Evolutionary conservation across 345 rosid genomes (phyloP).

Genomic region (Arabis hirsuta): DNA sequence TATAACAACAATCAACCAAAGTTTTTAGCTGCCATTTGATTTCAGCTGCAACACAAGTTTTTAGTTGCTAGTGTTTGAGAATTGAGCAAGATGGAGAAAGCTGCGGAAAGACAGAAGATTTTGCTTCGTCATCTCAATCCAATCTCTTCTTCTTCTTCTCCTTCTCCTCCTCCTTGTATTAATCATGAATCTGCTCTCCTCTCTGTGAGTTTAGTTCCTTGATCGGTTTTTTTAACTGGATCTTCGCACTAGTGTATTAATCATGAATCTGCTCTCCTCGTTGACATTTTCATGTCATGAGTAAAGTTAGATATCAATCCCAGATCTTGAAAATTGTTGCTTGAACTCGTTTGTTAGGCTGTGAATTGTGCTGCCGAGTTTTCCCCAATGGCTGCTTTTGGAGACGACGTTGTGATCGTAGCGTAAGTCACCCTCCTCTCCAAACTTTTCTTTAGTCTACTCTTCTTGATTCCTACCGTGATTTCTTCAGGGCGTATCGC

Average conservation of each 20-base stretch:
- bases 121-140: slow-evolving; percentile 77
- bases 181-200: slow-evolving; percentile 44
- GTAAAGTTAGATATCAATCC: neutral
- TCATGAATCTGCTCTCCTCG: too few species aligned
- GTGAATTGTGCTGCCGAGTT: slow-evolving; percentile 67
- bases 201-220: slow-evolving; percentile 55
- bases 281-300: neutral
- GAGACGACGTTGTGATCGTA: slow-evolving; percentile 86
- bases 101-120: slow-evolving; percentile 73
- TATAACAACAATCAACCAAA: too few species aligned
- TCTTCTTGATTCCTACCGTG: neutral
- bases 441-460: neutral
- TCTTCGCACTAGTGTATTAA: too few species aligned
- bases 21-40: too few species aligned
- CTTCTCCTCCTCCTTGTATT: slow-evolving; percentile 39
- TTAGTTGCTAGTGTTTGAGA: too few species aligned
- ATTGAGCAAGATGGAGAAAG: slow-evolving; percentile 66
- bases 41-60: too few species aligned
- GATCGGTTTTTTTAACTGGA: neutral
- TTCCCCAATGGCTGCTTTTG: slow-evolving; percentile 76
- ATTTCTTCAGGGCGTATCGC: slow-evolving; percentile 68
- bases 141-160: slow-evolving; percentile 51
- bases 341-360: slow-evolving; percentile 47
- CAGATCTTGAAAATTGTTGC: neutral
- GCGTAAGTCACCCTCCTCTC: slow-evolving; percentile 61